phyloP scores from a whole-genome alignment of 805 yeast species.

The Trichomonascus vanleenenianus region DNA sequence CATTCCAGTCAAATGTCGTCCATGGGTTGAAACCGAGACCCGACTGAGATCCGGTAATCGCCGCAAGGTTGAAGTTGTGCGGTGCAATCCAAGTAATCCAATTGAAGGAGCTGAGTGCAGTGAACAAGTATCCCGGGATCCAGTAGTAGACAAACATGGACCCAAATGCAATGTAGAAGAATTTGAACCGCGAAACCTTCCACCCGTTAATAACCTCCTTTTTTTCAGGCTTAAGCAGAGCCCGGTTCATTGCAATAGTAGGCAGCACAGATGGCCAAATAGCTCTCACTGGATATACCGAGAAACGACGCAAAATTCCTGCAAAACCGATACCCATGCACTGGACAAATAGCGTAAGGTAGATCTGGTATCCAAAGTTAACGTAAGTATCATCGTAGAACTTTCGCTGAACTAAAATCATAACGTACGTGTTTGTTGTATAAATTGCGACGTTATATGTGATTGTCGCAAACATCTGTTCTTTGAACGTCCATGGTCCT shows the following conservation, averaged over 20 bases:
- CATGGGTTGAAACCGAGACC: constrained; percentile 38
- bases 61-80: constrained; percentile 48
- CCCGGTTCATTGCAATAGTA: constrained; percentile 45
- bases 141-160: constrained; percentile 49
- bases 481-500: constrained; percentile 59
- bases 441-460: constrained; percentile 21
- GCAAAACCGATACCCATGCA: constrained; percentile 45
- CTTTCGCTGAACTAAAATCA: constrained; percentile 14
- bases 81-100: constrained; percentile 51
- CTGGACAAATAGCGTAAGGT: constrained; percentile 39
- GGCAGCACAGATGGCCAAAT: constrained; percentile 49
- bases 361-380: constrained; percentile 38
- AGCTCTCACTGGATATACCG: constrained; percentile 36
- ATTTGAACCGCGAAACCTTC: constrained; percentile 44
- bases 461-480: constrained; percentile 55
- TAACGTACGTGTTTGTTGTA: constrained; percentile 5
- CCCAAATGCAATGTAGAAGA: constrained; percentile 37
- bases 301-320: constrained; percentile 47
- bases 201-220: constrained; percentile 42
- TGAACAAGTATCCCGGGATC: constrained; percentile 59
- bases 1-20: constrained; percentile 35
- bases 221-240: constrained; percentile 15
- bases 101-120: constrained; percentile 52
- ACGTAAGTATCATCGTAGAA: constrained; percentile 25
- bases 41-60: constrained; percentile 55